Base-by-base conservation (phyloP, 2,329 filamentous ascomycete species). In the Cyanodermella asteris region DNA sequence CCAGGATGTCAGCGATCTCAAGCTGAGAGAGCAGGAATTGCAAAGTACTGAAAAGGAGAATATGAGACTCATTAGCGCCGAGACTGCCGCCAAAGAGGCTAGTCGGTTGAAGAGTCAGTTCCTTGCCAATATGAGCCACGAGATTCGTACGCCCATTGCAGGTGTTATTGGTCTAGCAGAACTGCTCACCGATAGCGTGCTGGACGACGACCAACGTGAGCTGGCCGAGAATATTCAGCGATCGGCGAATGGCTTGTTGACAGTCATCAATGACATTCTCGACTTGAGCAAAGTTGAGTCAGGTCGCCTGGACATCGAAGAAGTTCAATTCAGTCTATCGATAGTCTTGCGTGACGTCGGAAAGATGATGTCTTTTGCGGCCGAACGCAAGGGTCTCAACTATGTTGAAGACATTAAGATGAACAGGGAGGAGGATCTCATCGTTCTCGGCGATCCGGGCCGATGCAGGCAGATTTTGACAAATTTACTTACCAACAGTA, bases 281-380 rank as follows among this genome's bases (percentile, higher is more conserved):
- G 76, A 82, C 45, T 76, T 81, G 39, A 80, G 73, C 6, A 82
- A 82, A 43, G 71, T 80, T 2, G 76, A 82, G 42, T 77, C 72
- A 6, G 75, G 76, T 3, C 59, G 71, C 6, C 49, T 82, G 12
- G 74, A 81, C 33, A 72, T 82, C 20, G 75, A 81, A 45, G 72
- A 81, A 37, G 73, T 81, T 1, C 73, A 78, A 32, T 84, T 82
- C 37, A 77, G 71, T 15, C 53, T 81, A 2, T 70, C 69, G 0
- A 56, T 77, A 1, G 66, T 80, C 8, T 64, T 82, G 5, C 60
- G 63, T 20, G 76, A 82, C 37, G 72, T 82, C 13, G 70, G 64
- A 30, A 74, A 76, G 40, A 81, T 82, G 73, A 58, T 82, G 27
- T 63, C 65, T 17, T 81, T 81, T 41, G 74, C 74, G 3, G 75